These are phyloP conservation scores for Russula foetens DNA, from an alignment of 768 basidiomycete species.

Conservation along the genomic window DNA sequence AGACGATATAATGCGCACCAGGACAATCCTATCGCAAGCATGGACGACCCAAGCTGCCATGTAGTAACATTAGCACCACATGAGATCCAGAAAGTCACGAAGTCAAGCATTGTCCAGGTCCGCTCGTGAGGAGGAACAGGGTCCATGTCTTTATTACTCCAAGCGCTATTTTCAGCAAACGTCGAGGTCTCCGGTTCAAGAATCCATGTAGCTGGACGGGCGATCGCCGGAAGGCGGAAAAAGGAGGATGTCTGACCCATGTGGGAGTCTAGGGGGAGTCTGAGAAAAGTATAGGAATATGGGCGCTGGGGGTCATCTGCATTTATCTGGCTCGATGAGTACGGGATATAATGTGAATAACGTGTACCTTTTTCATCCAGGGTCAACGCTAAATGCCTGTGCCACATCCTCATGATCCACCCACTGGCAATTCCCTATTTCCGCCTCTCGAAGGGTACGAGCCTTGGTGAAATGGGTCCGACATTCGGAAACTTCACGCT, in stretches of 20 bases:
- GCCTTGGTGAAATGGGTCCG: no score
- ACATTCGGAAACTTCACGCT: no score
- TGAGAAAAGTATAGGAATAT: background rate
- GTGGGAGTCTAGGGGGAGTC: background rate
- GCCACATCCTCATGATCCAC: no score
- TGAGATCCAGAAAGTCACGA: conserved; percentile 47
- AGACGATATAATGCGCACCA: conserved; percentile 35
- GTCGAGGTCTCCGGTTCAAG: conserved; percentile 45
- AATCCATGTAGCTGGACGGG: conserved; percentile 35
- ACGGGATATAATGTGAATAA: background rate
- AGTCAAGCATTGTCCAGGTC: conserved; percentile 65
- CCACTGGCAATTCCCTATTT: no score
- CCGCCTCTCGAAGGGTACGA: no score
- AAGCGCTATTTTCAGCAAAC: conserved; percentile 49
- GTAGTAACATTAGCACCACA: conserved; percentile 25
- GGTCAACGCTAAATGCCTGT: background rate
- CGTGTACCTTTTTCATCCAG: background rate
- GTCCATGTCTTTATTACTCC: conserved; percentile 74
- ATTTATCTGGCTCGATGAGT: background rate
- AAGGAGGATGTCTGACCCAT: background rate
- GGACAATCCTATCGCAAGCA: conserved; percentile 67
- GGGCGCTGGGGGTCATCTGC: background rate
- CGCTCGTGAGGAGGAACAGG: conserved; percentile 52
- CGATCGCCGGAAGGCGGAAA: background rate
- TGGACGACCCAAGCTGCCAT: conserved; percentile 62